Evolutionary conservation across 208 protist genomes (phyloP).

Genomic region (Zelonia costaricensis): DNA sequence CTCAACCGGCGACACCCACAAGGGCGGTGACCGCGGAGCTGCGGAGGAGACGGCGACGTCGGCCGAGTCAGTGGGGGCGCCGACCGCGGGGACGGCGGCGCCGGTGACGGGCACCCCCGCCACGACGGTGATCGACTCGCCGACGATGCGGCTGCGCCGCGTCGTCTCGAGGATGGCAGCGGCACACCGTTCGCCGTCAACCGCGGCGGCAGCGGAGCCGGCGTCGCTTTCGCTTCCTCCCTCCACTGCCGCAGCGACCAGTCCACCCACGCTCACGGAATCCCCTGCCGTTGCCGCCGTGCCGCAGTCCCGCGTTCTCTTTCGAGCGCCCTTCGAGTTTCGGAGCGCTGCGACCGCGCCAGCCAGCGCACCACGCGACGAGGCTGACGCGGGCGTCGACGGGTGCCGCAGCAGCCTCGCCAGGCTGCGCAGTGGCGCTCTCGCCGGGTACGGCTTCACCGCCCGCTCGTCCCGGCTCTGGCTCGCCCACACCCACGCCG

Average conservation of each 20-base stretch:
- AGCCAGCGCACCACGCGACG: too few species aligned
- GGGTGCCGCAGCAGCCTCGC: too few species aligned
- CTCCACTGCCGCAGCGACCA: too few species aligned
- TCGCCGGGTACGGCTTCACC: too few species aligned
- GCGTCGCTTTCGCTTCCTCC: neutral
- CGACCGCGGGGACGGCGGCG: neutral
- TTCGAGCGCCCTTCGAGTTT: too few species aligned
- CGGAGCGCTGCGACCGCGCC: too few species aligned
- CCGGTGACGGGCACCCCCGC: neutral
- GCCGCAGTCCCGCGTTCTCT: too few species aligned
- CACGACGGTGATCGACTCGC: slow-evolving; percentile 3
- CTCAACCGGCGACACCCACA: neutral
- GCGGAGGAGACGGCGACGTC: neutral
- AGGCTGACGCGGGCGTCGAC: too few species aligned
- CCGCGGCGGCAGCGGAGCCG: neutral
- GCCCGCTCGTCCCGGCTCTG: slow-evolving; percentile 9
- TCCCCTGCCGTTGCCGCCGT: too few species aligned
- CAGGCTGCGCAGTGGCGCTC: too few species aligned
- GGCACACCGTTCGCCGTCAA: neutral
- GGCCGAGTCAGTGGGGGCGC: neutral
- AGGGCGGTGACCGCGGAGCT: neutral
- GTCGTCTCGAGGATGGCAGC: neutral
- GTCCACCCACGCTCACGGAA: too few species aligned
- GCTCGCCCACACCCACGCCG: slow-evolving; percentile 29
- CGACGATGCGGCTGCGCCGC: slow-evolving; percentile 9